Percentiles rank a stretch among this genome's conserved stretches.
Evolutionary conservation across 2,329 filamentous ascomycete genomes (phyloP).

Genomic region (Lomentospora prolificans): DNA sequence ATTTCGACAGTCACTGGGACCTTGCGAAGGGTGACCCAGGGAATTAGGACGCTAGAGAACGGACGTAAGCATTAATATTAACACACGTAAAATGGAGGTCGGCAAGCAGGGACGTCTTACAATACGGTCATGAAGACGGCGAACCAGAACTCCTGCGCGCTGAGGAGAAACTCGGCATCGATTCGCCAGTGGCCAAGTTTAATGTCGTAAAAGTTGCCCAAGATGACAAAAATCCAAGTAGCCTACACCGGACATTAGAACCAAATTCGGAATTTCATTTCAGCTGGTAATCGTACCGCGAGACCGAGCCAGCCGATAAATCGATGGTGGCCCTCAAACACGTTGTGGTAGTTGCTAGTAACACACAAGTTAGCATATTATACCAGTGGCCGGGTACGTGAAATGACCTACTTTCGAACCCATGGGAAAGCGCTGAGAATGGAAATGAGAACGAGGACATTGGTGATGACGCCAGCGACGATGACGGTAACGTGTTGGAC

Average conservation of each 20-base stretch:
- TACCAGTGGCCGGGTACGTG: not conserved
- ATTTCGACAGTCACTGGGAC: slow-evolving; percentile 29
- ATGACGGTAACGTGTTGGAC: slow-evolving; percentile 24
- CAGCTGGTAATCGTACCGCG: slow-evolving; percentile 18
- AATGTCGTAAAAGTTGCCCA: slow-evolving; percentile 28
- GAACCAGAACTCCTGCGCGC: slow-evolving; percentile 29
- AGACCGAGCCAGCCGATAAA: slow-evolving; percentile 31
- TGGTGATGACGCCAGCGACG: slow-evolving; percentile 27
- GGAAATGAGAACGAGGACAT: slow-evolving; percentile 25
- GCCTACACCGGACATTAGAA: slow-evolving; percentile 17
- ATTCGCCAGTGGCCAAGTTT: slow-evolving; percentile 22
- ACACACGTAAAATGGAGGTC: not conserved
- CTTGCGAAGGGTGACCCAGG: slow-evolving; percentile 28
- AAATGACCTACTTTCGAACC: slow-evolving; percentile 27
- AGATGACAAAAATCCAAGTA: slow-evolving; percentile 27
- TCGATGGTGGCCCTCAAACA: slow-evolving; percentile 30
- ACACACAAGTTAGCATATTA: not conserved
- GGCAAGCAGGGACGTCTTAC: slow-evolving; percentile 20
- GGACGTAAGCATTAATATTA: not conserved
- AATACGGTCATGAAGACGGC: slow-evolving; percentile 30
- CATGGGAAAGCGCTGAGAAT: slow-evolving; percentile 29
- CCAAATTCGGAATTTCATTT: slow-evolving; percentile 20
- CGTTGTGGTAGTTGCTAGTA: slow-evolving; percentile 28
- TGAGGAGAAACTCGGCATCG: slow-evolving; percentile 23
- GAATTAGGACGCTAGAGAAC: slow-evolving; percentile 23